A percentile compares a stretch with the other conserved stretches of the same genome.
Conservation (phyloP, 192 early-diverging fungal genomes). For the Mortierella alpina region DNA sequence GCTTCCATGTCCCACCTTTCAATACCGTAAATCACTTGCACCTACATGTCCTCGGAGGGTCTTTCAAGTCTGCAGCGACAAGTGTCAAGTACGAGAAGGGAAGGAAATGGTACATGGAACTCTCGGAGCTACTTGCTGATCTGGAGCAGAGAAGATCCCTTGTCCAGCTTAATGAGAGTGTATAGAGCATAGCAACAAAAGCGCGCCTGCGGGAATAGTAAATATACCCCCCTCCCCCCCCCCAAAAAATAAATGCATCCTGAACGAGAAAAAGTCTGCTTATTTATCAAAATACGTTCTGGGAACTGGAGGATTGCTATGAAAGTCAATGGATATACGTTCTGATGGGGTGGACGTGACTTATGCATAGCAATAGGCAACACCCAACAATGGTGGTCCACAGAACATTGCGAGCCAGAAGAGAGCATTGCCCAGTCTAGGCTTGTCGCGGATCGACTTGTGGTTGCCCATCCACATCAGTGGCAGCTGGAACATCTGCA, state of each 20-base stretch:
- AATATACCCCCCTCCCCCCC: too few relatives aligned
- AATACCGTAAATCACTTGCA: constrained; percentile 76
- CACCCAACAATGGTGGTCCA: constrained; percentile 84
- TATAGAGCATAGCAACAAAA: neutral
- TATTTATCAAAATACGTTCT: too few relatives aligned
- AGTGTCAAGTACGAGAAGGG: constrained; percentile 29
- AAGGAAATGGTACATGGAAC: constrained; percentile 29
- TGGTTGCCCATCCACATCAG: constrained; percentile 78
- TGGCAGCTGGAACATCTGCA: constrained; percentile 94
- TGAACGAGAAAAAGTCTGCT: neutral
- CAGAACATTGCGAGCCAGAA: constrained; percentile 95
- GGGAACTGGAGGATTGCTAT: too few relatives aligned
- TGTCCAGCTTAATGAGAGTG: neutral
- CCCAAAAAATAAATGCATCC: neutral
- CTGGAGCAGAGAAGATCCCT: constrained; percentile 2
- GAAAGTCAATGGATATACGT: too few relatives aligned
- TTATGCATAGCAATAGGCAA: constrained; percentile 74
- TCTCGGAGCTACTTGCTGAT: constrained; percentile 11
- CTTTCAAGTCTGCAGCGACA: constrained; percentile 52
- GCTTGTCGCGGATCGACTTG: constrained; percentile 67
- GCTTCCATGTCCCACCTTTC: constrained; percentile 82
- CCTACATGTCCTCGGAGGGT: constrained; percentile 69
- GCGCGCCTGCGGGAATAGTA: too few relatives aligned
- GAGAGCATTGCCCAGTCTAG: constrained; percentile 79
- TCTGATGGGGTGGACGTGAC: too few relatives aligned